A percentile compares a stretch with the other conserved stretches of the same genome.
Conservation (phyloP, 2,329 filamentous ascomycete species). For the Aspergillus quadricinctus region DNA sequence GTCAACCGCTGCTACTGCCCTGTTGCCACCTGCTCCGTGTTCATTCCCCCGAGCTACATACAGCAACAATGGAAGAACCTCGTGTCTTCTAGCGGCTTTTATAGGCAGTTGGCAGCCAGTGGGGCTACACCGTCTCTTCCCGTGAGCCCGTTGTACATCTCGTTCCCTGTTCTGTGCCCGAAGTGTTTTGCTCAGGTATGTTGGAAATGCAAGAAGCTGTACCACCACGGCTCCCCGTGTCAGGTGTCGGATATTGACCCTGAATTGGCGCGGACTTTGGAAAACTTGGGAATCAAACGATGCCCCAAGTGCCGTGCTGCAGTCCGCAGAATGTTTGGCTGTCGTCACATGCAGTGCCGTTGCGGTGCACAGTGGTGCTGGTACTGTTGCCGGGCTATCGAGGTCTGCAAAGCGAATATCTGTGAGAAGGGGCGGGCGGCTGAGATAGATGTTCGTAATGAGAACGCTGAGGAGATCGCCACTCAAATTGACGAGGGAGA, state of each 20-base stretch:
- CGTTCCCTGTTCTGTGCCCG: constrained; percentile 31
- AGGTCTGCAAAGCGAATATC: constrained; percentile 25
- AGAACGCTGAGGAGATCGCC: background rate
- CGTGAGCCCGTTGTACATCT: constrained; percentile 18
- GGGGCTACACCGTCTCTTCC: background rate
- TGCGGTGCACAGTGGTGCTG: constrained; percentile 52
- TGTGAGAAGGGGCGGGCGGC: background rate
- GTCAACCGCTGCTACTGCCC: constrained; percentile 48
- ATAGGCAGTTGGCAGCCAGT: background rate
- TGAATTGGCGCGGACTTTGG: constrained; percentile 32
- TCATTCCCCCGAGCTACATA: constrained; percentile 39
- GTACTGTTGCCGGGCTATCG: constrained; percentile 34
- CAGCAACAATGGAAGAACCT: background rate
- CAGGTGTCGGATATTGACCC: constrained; percentile 32
- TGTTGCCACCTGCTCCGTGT: constrained; percentile 44
- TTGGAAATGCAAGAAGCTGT: constrained; percentile 39
- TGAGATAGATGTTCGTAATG: background rate
- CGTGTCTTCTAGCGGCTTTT: background rate
- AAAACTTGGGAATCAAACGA: constrained; percentile 45
- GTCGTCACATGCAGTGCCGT: constrained; percentile 45
- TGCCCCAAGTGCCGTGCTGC: constrained; percentile 49
- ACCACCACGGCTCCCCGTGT: constrained; percentile 30
- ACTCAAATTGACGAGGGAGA: background rate
- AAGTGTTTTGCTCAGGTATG: constrained; percentile 43
- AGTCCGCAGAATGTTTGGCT: constrained; percentile 47